These are phyloP conservation scores for Corniculantispora saksenae DNA, from an alignment of 2,329 filamentous ascomycete genomes.

Conservation along the genomic window DNA sequence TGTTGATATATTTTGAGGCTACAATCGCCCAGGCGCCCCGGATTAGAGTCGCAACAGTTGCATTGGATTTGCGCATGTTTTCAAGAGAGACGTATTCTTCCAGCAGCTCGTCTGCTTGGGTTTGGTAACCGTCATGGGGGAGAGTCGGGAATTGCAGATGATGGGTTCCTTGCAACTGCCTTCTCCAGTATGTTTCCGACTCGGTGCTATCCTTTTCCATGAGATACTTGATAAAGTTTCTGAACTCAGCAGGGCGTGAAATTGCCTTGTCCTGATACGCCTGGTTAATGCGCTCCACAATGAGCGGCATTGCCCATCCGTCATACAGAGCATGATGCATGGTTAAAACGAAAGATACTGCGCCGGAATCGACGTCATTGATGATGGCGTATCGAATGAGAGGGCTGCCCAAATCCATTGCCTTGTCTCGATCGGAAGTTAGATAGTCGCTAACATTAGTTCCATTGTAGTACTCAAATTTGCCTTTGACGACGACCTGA, in stretches of 20 bases:
- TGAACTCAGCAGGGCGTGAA: slow-evolving; percentile 44
- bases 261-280: slow-evolving; percentile 39
- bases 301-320: slow-evolving; percentile 55
- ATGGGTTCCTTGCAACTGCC: slow-evolving; percentile 46
- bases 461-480: slow-evolving; percentile 37
- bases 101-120: slow-evolving; percentile 52
- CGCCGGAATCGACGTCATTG: slow-evolving; percentile 31
- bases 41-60: slow-evolving; percentile 57
- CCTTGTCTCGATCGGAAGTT: slow-evolving; percentile 38
- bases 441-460: slow-evolving; percentile 43
- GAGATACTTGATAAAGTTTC: slow-evolving; percentile 52
- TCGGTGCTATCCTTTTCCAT: slow-evolving; percentile 37
- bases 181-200: slow-evolving; percentile 49
- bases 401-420: slow-evolving; percentile 47
- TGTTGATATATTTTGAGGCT: slow-evolving; percentile 53
- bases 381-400: slow-evolving; percentile 49
- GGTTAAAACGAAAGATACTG: slow-evolving; percentile 50
- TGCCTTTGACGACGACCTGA: slow-evolving; percentile 48
- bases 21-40: slow-evolving; percentile 61
- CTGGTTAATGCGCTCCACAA: slow-evolving; percentile 50
- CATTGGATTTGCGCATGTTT: slow-evolving; percentile 37
- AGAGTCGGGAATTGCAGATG: slow-evolving; percentile 49
- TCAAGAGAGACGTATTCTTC: slow-evolving; percentile 51
- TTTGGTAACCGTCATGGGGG: slow-evolving; percentile 50
- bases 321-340: slow-evolving; percentile 60